phyloP scores from a whole-genome alignment of 2,329 filamentous ascomycete species.

The Talaromyces verruculosus region DNA sequence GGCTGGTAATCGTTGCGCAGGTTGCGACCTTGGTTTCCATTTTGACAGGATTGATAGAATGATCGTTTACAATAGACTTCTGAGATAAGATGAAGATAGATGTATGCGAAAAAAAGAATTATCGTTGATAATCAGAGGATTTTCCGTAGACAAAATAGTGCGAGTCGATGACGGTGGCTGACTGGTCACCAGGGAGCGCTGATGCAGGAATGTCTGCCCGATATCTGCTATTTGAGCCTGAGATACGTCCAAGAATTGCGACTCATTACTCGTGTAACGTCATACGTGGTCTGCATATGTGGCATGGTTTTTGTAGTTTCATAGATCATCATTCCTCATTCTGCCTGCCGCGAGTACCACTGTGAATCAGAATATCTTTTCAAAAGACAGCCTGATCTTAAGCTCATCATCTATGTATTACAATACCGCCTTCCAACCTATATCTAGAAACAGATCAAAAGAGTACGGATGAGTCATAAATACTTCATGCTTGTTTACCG shows the following conservation, averaged over 20 bases:
- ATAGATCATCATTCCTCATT: no score
- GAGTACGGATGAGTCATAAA: neutral
- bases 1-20: neutral
- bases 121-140: neutral
- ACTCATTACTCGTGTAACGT: no score
- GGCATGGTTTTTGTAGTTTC: no score
- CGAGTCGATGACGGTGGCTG: neutral
- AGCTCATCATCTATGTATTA: no score
- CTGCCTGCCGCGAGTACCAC: no score
- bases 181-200: neutral
- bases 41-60: neutral
- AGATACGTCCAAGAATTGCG: neutral
- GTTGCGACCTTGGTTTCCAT: neutral
- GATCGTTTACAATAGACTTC: no score
- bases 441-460: neutral
- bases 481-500: neutral
- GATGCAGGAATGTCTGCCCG: neutral
- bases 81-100: no score
- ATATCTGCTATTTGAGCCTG: neutral
- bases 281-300: no score
- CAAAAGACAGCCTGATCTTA: no score
- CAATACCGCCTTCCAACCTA: no score
- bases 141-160: neutral
- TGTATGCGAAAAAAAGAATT: no score
- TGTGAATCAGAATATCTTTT: no score